These are phyloP conservation scores for Sorghum bicolor DNA, from an alignment of 176 grass and related monocot species.

Conservation along the genomic window DNA sequence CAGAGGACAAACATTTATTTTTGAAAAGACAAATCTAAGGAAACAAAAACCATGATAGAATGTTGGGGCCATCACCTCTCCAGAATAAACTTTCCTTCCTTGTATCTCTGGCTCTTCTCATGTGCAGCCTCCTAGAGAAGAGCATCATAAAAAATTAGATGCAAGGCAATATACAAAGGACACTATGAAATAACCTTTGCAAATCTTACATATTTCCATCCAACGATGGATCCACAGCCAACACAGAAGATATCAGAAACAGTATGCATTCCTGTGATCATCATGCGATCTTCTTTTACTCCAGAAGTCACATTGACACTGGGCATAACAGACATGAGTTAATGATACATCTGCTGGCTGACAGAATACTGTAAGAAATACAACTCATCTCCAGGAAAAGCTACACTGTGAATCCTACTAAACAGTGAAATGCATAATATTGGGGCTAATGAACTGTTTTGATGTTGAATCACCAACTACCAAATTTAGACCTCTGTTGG, in stretches of 20 bases:
- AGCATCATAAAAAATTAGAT: constrained; percentile 26
- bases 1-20: neutral
- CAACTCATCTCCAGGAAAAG: neutral
- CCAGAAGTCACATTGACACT: constrained; percentile 88
- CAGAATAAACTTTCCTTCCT: constrained; percentile 97
- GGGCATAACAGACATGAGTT: constrained; percentile 28
- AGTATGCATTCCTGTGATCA: constrained; percentile 94
- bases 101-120: constrained; percentile 90
- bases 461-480: neutral
- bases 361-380: neutral
- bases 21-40: neutral
- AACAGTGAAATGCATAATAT: neutral
- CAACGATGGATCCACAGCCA: constrained; percentile 95
- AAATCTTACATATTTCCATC: constrained; percentile 99
- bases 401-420: neutral
- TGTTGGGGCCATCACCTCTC: constrained; percentile 60
- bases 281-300: constrained; percentile 83
- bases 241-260: constrained; percentile 98
- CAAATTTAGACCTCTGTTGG: neutral
- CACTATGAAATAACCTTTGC: constrained; percentile 3
- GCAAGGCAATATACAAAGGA: constrained; percentile 21
- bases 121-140: constrained; percentile 66
- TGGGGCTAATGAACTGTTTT: neutral
- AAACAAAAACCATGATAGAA: neutral
- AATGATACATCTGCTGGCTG: constrained; percentile 20